Conservation (phyloP, 441 rosid genomes). For the Pelargonium citronellum region DNA sequence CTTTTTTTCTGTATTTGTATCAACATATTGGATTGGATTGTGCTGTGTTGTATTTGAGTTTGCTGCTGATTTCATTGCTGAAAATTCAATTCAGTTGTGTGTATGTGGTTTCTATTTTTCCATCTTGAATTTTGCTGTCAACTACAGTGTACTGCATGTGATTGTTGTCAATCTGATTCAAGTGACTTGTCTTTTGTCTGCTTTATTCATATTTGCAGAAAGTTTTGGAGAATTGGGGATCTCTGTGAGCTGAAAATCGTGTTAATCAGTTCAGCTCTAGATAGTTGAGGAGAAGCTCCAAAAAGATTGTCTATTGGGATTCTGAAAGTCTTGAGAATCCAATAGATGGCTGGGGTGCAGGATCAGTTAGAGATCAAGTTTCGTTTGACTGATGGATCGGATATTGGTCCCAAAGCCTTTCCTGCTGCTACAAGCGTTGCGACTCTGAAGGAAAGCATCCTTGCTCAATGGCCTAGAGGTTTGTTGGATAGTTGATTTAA, state of each 20-base stretch:
- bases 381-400: slow-evolving; percentile 82
- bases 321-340: slow-evolving; percentile 20
- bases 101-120: slow-evolving; percentile 6
- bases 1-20: not conserved
- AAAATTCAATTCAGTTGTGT: not conserved
- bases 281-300: slow-evolving; percentile 19
- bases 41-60: slow-evolving; percentile 6
- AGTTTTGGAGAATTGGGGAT: slow-evolving; percentile 21
- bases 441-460: slow-evolving; percentile 79
- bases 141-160: slow-evolving; percentile 9
- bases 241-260: slow-evolving; percentile 13
- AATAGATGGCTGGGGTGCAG: slow-evolving; percentile 65
- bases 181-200: slow-evolving; percentile 6
- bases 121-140: slow-evolving; percentile 11
- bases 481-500: slow-evolving; percentile 19
- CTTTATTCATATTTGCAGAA: slow-evolving; percentile 26
- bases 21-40: slow-evolving; percentile 12
- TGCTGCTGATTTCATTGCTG: slow-evolving; percentile 12
- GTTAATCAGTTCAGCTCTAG: not conserved
- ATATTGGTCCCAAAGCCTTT: slow-evolving; percentile 86
- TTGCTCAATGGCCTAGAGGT: slow-evolving; percentile 98
- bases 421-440: slow-evolving; percentile 78
- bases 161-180: not conserved
- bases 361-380: slow-evolving; percentile 89
- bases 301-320: slow-evolving; percentile 27